phyloP scores from a whole-genome alignment of 164 flowering plant genomes.

The Akebia trifoliata region DNA sequence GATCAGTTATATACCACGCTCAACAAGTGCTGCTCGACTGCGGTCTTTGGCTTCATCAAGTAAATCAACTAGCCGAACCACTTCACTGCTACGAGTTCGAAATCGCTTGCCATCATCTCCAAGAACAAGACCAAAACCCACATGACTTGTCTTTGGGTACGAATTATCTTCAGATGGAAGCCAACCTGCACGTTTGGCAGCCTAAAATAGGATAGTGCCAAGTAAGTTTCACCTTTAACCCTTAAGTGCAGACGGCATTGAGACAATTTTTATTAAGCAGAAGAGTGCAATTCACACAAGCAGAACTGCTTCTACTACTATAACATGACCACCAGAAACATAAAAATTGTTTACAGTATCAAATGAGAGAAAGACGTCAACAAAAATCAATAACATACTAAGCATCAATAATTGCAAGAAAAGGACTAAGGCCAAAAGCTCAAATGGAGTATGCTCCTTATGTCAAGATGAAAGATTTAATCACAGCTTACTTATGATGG shows the following conservation, averaged over 20 bases:
- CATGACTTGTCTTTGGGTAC: conserved; percentile 78
- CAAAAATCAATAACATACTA: neutral
- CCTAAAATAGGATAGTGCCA: conserved; percentile 41
- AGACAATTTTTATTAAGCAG: too few relatives aligned
- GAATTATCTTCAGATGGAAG: conserved; percentile 48
- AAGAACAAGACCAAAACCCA: conserved; percentile 95
- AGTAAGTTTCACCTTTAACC: neutral
- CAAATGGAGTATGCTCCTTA: neutral
- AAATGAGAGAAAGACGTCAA: neutral
- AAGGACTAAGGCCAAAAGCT: neutral
- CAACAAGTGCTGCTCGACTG: conserved; percentile 63
- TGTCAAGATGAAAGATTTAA: neutral
- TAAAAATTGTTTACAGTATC: neutral
- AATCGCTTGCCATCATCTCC: conserved; percentile 97
- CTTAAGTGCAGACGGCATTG: neutral
- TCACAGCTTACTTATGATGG: neutral
- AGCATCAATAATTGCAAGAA: neutral
- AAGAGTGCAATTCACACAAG: too few relatives aligned
- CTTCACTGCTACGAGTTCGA: conserved; percentile 75
- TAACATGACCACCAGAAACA: neutral
- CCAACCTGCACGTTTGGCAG: conserved; percentile 89
- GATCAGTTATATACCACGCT: conserved; percentile 49
- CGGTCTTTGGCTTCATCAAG: conserved; percentile 94
- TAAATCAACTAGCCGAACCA: conserved; percentile 83
- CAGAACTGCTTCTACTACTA: neutral